A percentile compares a stretch with the other conserved stretches of the same genome.
Evolutionary conservation across 306 rosid species (phyloP).

Genomic region (Phaseolus lunatus): DNA sequence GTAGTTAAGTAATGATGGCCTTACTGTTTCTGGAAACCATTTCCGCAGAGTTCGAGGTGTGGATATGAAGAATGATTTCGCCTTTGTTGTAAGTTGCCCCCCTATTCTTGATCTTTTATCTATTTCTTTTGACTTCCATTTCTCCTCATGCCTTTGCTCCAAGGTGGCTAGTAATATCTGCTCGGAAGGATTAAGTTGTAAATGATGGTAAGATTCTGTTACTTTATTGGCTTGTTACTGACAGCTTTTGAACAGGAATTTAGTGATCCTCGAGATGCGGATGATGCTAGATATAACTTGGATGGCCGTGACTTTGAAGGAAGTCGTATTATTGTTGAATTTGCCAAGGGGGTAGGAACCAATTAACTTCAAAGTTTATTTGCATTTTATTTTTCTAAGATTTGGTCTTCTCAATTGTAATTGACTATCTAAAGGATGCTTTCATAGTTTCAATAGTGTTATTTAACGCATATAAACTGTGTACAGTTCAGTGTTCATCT

Average conservation of each 20-base stretch:
- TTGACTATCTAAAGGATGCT: not conserved
- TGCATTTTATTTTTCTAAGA: not conserved
- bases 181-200: slow-evolving; percentile 35
- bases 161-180: slow-evolving; percentile 34
- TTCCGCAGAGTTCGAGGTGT: slow-evolving; percentile 95
- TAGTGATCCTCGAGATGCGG: slow-evolving; percentile 87
- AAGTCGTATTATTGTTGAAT: slow-evolving; percentile 75
- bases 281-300: slow-evolving; percentile 80
- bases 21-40: slow-evolving; percentile 90
- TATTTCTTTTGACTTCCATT: slow-evolving; percentile 29
- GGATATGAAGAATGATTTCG: slow-evolving; percentile 90
- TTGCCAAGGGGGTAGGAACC: slow-evolving; percentile 73
- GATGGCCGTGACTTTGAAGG: slow-evolving; percentile 86
- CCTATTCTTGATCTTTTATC: not conserved
- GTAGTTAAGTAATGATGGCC: slow-evolving; percentile 91
- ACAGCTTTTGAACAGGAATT: slow-evolving; percentile 69
- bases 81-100: slow-evolving; percentile 75
- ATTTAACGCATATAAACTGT: too few species aligned
- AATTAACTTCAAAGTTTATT: not conserved
- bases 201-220: slow-evolving; percentile 36
- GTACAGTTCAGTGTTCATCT: too few species aligned
- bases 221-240: slow-evolving; percentile 44
- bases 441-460: not conserved
- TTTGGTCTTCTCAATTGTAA: not conserved
- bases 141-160: slow-evolving; percentile 13